phyloP scores from a whole-genome alignment of 495 filamentous ascomycete species.

The Xylaria castorea region DNA sequence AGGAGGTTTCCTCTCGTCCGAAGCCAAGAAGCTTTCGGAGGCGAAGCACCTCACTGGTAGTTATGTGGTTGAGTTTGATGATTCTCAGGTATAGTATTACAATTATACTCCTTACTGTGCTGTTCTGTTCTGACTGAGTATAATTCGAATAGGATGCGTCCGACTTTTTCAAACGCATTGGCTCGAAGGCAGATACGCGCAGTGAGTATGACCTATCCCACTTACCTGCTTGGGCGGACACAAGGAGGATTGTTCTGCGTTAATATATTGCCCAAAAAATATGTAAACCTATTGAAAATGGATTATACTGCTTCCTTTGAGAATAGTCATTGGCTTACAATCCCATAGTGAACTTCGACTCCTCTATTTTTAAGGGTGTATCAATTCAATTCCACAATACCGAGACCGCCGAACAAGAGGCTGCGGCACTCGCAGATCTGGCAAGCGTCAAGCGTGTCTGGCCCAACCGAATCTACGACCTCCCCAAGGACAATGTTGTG shows the following conservation, averaged over 20 bases:
- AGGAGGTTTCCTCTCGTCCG: slow-evolving; percentile 37
- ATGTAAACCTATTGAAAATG: background rate
- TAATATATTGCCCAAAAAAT: background rate
- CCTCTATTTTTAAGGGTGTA: slow-evolving; percentile 56
- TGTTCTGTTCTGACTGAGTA: slow-evolving; percentile 28
- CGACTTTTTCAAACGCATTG: slow-evolving; percentile 47
- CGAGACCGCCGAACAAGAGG: slow-evolving; percentile 49
- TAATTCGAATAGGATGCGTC: slow-evolving; percentile 44
- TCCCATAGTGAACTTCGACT: slow-evolving; percentile 46
- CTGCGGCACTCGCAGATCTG: slow-evolving; percentile 46
- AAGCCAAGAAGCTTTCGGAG: slow-evolving; percentile 33
- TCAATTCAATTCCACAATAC: slow-evolving; percentile 55
- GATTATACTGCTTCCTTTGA: background rate
- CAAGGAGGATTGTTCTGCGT: background rate
- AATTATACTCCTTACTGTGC: slow-evolving; percentile 25
- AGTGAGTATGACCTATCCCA: slow-evolving; percentile 24
- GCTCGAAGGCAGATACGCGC: slow-evolving; percentile 49
- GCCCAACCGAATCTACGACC: slow-evolving; percentile 51
- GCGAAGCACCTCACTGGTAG: slow-evolving; percentile 46
- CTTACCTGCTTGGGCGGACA: background rate
- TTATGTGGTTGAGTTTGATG: slow-evolving; percentile 58
- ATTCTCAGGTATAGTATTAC: slow-evolving; percentile 43
- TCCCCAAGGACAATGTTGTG: slow-evolving; percentile 53
- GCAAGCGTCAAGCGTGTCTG: slow-evolving; percentile 54
- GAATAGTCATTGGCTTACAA: slow-evolving; percentile 1